Base-by-base conservation (phyloP, 2,329 filamentous ascomycete genomes). In the Paradendryphiella salina region DNA sequence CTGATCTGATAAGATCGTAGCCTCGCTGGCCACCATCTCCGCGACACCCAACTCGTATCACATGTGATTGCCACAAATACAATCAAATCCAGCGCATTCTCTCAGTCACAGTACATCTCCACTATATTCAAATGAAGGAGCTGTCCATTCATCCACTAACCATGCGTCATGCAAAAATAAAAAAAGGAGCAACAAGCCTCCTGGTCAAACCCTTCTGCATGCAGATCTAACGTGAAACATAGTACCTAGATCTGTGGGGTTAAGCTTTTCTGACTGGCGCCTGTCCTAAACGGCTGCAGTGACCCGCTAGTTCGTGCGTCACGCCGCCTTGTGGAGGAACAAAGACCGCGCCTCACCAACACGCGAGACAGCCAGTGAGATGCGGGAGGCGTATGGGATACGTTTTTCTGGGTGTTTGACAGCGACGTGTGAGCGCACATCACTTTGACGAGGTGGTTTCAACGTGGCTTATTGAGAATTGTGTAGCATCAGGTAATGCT, bases 1-100 rank as follows among this genome's bases (percentile, higher is more conserved):
- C 46, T 38, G 43, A 63, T 62, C 62, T 62, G 57, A 63, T 63
- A 54, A 59, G 56, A 64, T 64, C 34, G 15, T 18, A 40, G 48
- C 59, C 48, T 50, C 34, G 37, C 32, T 36, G 14, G 31, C 38
- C 26, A 21, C 10, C 28, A 14, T 32, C 23, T 28, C 38, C 46
- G 17, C 9, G 13, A 15, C 10, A 14, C 14, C 20, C 51, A 26
- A 41, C 45, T 17, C 47, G 37, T 18, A 26, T 26, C 23, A 7
- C 4, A 23, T 26, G 23, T 26, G 10, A 26, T 26, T 26, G 8
- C 23, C 23, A 26, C 23, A 26, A 26, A 26, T 3, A 48, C 18
- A 17, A 34, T 29, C 4, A 20, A 23, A 5, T 4, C 17, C 17
- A 10, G 11, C 15, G 15, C 18, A 40, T n/a, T 40, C 23, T 26